These are phyloP conservation scores for Fusarium keratoplasticum DNA, from an alignment of 2,329 filamentous ascomycete species.

Conservation along the genomic window DNA sequence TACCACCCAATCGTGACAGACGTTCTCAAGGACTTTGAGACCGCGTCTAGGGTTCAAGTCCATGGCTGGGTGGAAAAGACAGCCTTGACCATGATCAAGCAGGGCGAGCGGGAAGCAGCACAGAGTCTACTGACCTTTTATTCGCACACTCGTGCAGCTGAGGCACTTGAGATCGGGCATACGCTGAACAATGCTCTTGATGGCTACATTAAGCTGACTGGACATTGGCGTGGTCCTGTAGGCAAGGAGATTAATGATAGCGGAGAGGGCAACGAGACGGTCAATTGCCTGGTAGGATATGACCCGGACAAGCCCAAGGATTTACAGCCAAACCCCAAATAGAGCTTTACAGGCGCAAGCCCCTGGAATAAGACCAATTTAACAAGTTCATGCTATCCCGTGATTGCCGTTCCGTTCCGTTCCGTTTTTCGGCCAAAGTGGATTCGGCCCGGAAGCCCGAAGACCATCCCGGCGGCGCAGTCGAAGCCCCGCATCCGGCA, in stretches of 20 bases:
- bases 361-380: background rate
- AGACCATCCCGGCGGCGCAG: background rate
- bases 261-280: conserved; percentile 38
- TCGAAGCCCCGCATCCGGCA: background rate
- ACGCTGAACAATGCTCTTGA: conserved; percentile 35
- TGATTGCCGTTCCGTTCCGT: background rate
- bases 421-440: conserved; percentile 3
- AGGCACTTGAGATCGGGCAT: conserved; percentile 33
- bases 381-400: background rate
- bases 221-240: conserved; percentile 32
- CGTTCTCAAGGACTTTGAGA: conserved; percentile 26
- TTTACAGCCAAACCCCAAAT: conserved; percentile 7
- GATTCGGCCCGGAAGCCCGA: background rate
- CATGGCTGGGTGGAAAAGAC: conserved; percentile 37
- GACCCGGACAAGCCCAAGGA: conserved; percentile 37
- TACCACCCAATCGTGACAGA: conserved; percentile 34
- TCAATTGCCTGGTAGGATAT: conserved; percentile 39
- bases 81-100: conserved; percentile 23
- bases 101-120: conserved; percentile 29
- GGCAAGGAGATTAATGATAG: conserved; percentile 40
- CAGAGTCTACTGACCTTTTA: conserved; percentile 36
- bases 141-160: conserved; percentile 33
- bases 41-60: conserved; percentile 26
- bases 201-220: conserved; percentile 37
- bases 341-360: background rate